These are phyloP conservation scores for Suhomyces wounanorum DNA, from an alignment of 1,139 yeast species.

Conservation along the genomic window DNA sequence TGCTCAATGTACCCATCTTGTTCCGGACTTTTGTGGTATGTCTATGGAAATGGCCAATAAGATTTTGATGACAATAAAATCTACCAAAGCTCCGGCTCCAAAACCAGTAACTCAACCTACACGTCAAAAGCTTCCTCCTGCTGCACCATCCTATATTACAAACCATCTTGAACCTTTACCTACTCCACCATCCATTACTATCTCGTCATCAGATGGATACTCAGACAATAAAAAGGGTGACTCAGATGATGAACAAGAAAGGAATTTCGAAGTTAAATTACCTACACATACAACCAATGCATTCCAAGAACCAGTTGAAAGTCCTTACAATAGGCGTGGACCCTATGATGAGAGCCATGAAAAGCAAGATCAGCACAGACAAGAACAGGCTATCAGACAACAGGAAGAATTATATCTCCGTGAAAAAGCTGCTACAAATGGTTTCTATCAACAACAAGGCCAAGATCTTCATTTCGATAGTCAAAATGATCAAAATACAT, in stretches of 20 bases:
- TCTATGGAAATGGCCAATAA: slow-evolving; percentile 95
- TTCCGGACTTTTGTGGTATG: slow-evolving; percentile 98
- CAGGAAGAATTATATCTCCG: slow-evolving; percentile 1
- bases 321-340: slow-evolving; percentile 33
- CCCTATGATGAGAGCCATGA: slow-evolving; percentile 18
- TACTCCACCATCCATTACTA: slow-evolving; percentile 15
- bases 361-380: slow-evolving; percentile 14
- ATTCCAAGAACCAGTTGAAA: slow-evolving; percentile 36
- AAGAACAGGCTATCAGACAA: slow-evolving; percentile 2
- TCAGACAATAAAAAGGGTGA: slow-evolving; percentile 7
- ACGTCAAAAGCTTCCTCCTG: slow-evolving; percentile 7
- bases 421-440: slow-evolving; percentile 13
- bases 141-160: not conserved
- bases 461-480: slow-evolving; percentile 4
- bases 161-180: slow-evolving; percentile 9
- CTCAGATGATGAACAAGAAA: slow-evolving; percentile 33
- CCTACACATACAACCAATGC: slow-evolving; percentile 40
- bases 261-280: slow-evolving; percentile 26
- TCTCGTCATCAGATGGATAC: slow-evolving; percentile 5
- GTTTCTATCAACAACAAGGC: slow-evolving; percentile 7
- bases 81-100: slow-evolving; percentile 56
- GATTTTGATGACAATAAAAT: slow-evolving; percentile 79
- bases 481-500: slow-evolving; percentile 5
- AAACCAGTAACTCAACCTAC: slow-evolving; percentile 15
- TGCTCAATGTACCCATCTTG: slow-evolving; percentile 87